Conservation (phyloP, 1,139 yeast species). For the Sugiyamaella neomexicana region DNA sequence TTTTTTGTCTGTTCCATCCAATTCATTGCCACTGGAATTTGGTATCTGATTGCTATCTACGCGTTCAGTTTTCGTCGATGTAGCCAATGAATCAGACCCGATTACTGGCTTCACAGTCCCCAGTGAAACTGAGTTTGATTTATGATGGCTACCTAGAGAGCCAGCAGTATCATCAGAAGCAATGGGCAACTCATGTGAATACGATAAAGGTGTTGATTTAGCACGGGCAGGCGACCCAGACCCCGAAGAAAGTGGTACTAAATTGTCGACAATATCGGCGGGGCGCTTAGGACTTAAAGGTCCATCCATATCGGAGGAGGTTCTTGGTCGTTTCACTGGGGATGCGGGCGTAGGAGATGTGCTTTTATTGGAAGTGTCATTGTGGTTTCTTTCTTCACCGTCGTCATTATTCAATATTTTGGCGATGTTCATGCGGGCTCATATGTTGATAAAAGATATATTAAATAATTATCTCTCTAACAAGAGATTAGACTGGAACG, state of each 20-base stretch:
- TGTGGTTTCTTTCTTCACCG: constrained; percentile 16
- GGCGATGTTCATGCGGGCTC: constrained; percentile 30
- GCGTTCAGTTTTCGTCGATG: background rate
- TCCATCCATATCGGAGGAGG: constrained; percentile 14
- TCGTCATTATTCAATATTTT: constrained; percentile 27
- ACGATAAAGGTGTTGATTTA: constrained; percentile 3
- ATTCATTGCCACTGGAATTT: constrained; percentile 8
- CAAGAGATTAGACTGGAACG: background rate
- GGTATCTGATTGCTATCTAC: background rate
- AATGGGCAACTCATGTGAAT: background rate
- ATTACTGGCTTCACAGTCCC: background rate
- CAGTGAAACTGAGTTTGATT: constrained; percentile 15
- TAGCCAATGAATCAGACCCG: background rate
- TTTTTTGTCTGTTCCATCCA: constrained; percentile 13
- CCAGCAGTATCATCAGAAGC: background rate
- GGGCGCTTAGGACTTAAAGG: background rate
- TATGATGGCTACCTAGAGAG: constrained; percentile 8
- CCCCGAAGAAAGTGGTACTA: background rate
- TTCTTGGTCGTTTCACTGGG: constrained; percentile 14
- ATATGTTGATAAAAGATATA: constrained; percentile 6
- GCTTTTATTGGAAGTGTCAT: constrained; percentile 13
- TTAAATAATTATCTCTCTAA: background rate
- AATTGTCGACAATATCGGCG: background rate
- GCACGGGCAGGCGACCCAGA: constrained; percentile 2
- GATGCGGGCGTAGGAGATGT: constrained; percentile 11